These are phyloP conservation scores for Naganishia vaughanmartiniae DNA, from an alignment of 768 basidiomycete species.

Conservation along the genomic window DNA sequence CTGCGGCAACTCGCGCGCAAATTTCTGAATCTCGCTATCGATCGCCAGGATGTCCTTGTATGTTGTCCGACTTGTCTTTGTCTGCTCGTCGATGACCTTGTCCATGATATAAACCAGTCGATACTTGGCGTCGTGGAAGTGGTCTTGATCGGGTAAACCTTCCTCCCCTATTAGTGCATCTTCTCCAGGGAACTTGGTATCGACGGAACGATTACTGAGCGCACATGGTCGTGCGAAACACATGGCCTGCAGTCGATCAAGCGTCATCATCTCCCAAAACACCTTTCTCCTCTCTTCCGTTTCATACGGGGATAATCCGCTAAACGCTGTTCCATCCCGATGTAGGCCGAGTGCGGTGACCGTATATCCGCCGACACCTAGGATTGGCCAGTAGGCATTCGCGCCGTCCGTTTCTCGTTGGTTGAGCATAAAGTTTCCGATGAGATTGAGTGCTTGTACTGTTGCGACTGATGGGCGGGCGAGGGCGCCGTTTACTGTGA, in stretches of 20 bases:
- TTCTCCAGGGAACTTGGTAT: conserved; percentile 44
- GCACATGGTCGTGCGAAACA: conserved; percentile 50
- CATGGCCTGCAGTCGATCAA: conserved; percentile 47
- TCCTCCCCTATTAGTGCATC: conserved; percentile 26
- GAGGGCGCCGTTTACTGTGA: conserved; percentile 38
- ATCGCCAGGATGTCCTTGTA: conserved; percentile 40
- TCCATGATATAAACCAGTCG: conserved; percentile 42
- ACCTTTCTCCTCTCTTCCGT: conserved; percentile 46
- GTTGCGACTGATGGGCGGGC: conserved; percentile 46
- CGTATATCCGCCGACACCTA: conserved; percentile 45
- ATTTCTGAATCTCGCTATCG: conserved; percentile 43
- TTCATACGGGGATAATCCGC: conserved; percentile 43
- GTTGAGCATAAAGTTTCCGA: conserved; percentile 48
- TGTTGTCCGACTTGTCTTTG: conserved; percentile 39
- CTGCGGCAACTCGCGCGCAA: conserved; percentile 42
- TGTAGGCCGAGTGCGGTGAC: conserved; percentile 48
- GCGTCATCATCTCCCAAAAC: conserved; percentile 49
- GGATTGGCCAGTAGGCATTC: conserved; percentile 49
- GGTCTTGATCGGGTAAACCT: conserved; percentile 37
- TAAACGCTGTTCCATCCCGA: conserved; percentile 46
- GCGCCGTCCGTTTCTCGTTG: conserved; percentile 39
- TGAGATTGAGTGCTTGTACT: conserved; percentile 45
- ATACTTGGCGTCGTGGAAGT: conserved; percentile 37
- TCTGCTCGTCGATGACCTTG: conserved; percentile 49
- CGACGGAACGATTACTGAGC: conserved; percentile 39